Percentiles rank a stretch among this genome's conserved stretches.
Conservation (phyloP, 805 yeast genomes). For the Suhomyces kilbournensis region DNA sequence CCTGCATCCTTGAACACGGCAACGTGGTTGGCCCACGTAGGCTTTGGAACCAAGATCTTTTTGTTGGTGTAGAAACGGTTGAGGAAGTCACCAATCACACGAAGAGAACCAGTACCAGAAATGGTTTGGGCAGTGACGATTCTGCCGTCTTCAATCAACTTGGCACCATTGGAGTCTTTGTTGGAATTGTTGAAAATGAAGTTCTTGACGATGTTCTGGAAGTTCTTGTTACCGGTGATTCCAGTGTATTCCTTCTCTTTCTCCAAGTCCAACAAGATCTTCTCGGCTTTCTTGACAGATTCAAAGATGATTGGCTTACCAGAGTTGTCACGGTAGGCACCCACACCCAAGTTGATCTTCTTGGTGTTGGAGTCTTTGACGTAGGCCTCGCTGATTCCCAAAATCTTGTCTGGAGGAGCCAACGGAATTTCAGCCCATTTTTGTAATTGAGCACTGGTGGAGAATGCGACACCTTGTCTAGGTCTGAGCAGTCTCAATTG, state of each 20-base stretch:
- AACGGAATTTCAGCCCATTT: conserved; percentile 35
- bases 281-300: conserved; percentile 65
- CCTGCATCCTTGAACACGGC: conserved; percentile 79
- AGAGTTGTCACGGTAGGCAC: conserved; percentile 87
- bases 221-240: conserved; percentile 73
- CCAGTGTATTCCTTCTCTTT: conserved; percentile 83
- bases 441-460: conserved; percentile 7
- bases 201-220: conserved; percentile 62
- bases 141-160: conserved; percentile 57
- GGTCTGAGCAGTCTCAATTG: conserved; percentile 4
- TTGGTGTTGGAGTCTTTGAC: conserved; percentile 57
- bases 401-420: conserved; percentile 82
- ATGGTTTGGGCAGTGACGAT: conserved; percentile 84
- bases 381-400: conserved; percentile 75
- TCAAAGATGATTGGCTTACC: conserved; percentile 92
- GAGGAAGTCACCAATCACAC: conserved; percentile 79
- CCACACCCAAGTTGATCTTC: conserved; percentile 71
- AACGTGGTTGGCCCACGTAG: conserved; percentile 93
- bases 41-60: conserved; percentile 72
- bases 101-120: conserved; percentile 93
- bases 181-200: conserved; percentile 64
- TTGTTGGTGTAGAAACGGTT: conserved; percentile 53
- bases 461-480: conserved; percentile 6
- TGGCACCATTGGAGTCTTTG: conserved; percentile 52
- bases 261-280: conserved; percentile 43